These are phyloP conservation scores for Starmerella kuoi DNA, from an alignment of 805 yeast species.

Conservation along the genomic window DNA sequence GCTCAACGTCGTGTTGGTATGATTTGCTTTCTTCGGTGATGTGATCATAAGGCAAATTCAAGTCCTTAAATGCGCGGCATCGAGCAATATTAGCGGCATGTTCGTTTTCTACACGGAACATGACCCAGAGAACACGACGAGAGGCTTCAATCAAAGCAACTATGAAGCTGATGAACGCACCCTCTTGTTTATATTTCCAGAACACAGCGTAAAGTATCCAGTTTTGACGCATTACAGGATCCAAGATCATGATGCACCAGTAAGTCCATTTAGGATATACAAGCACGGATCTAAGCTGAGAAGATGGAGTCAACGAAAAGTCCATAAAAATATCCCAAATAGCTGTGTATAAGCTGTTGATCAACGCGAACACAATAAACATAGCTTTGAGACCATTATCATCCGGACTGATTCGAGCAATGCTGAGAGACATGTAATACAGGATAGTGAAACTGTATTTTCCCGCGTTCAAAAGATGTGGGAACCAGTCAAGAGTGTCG, in stretches of 20 bases:
- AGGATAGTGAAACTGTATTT: slow-evolving; percentile 59
- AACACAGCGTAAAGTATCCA: slow-evolving; percentile 87
- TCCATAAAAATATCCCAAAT: slow-evolving; percentile 93
- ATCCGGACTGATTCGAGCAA: slow-evolving; percentile 54
- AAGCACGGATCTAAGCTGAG: slow-evolving; percentile 12
- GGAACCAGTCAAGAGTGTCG: slow-evolving; percentile 93
- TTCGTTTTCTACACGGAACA: slow-evolving; percentile 91
- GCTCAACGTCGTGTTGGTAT: background rate
- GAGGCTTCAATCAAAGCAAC: slow-evolving; percentile 72
- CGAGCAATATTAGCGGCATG: slow-evolving; percentile 81
- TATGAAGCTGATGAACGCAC: slow-evolving; percentile 72
- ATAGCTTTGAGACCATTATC: slow-evolving; percentile 36
- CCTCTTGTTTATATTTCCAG: slow-evolving; percentile 65
- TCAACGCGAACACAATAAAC: slow-evolving; percentile 59
- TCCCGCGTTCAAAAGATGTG: slow-evolving; percentile 79
- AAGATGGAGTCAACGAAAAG: slow-evolving; percentile 70
- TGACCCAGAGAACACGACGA: slow-evolving; percentile 79
- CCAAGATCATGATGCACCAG: slow-evolving; percentile 60
- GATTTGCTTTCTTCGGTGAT: background rate
- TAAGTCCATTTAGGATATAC: slow-evolving; percentile 48
- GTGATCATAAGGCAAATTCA: slow-evolving; percentile 62
- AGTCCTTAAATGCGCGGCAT: slow-evolving; percentile 76
- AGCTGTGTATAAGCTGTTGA: slow-evolving; percentile 58
- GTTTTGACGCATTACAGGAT: slow-evolving; percentile 68
- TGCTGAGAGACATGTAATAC: slow-evolving; percentile 61